A percentile compares a stretch with the other conserved stretches of the same genome.
phyloP scores from a whole-genome alignment of 164 flowering plant species.

The Vitis riparia region DNA sequence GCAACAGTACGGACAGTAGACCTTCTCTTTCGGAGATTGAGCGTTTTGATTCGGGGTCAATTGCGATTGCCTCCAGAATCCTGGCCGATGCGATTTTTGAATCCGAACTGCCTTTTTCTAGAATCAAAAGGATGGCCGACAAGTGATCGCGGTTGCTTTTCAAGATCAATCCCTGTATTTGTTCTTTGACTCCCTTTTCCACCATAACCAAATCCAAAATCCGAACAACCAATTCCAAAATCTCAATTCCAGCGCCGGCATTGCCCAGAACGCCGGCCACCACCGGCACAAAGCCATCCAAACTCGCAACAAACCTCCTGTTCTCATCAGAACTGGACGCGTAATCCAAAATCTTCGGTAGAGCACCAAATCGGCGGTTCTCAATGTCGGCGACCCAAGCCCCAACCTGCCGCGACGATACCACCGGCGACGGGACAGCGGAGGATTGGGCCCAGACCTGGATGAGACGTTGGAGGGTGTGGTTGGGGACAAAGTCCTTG shows the following conservation, averaged over 20 bases:
- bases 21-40: conserved; percentile 10
- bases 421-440: background rate
- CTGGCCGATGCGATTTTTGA: conserved; percentile 16
- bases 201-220: conserved; percentile 12
- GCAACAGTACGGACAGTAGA: conserved; percentile 10
- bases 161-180: conserved; percentile 2
- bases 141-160: background rate
- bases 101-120: conserved; percentile 18
- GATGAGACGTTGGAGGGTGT: conserved; percentile 18
- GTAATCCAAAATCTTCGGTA: conserved; percentile 14
- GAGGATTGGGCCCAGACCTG: conserved; percentile 22
- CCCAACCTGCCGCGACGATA: conserved; percentile 10
- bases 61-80: conserved; percentile 14
- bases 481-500: conserved; percentile 28
- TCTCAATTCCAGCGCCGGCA: conserved; percentile 9
- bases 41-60: conserved; percentile 17
- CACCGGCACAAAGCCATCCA: conserved; percentile 8
- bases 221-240: conserved; percentile 13
- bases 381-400: conserved; percentile 22
- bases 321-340: conserved; percentile 15
- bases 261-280: conserved; percentile 12
- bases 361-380: conserved; percentile 10
- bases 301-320: conserved; percentile 11
- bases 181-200: conserved; percentile 12
- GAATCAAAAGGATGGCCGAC: conserved; percentile 5